phyloP scores from a whole-genome alignment of 2,329 filamentous ascomycete genomes.

The Penicillium sp. region DNA sequence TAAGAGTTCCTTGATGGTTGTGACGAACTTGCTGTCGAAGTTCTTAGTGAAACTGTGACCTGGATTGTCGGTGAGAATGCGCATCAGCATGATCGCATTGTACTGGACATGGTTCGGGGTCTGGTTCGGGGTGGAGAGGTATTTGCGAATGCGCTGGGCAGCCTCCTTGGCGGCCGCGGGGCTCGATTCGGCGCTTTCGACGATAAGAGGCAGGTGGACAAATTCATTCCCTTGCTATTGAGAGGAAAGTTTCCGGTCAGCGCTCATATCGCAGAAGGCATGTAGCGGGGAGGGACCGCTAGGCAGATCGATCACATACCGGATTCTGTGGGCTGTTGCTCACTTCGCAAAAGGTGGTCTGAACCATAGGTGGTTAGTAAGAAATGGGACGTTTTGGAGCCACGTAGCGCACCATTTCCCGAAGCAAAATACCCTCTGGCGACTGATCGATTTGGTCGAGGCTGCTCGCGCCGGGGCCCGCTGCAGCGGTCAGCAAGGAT shows the following conservation, averaged over 20 bases:
- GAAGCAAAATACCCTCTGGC: constrained; percentile 44
- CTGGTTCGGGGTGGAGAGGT: constrained; percentile 72
- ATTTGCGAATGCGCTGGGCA: constrained; percentile 79
- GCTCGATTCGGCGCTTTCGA: constrained; percentile 92
- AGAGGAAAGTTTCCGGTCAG: constrained; percentile 1
- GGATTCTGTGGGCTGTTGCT: constrained; percentile 60
- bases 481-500: constrained; percentile 22
- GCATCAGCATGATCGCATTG: constrained; percentile 93
- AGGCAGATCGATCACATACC: constrained; percentile 40
- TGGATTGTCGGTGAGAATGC: constrained; percentile 91
- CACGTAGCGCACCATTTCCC: constrained; percentile 43
- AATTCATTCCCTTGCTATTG: constrained; percentile 77
- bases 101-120: constrained; percentile 76
- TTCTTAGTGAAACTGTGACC: constrained; percentile 89
- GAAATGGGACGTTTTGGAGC: constrained; percentile 3
- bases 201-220: constrained; percentile 87
- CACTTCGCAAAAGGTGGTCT: constrained; percentile 84
- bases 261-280: constrained; percentile 1
- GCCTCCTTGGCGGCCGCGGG: constrained; percentile 82
- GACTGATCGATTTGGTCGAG: constrained; percentile 39
- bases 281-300: not conserved
- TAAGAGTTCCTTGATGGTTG: constrained; percentile 75
- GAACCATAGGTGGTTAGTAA: constrained; percentile 7
- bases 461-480: constrained; percentile 31
- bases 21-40: constrained; percentile 81